Evolutionary conservation across 495 filamentous ascomycete species (phyloP), one percentile per base, ranked within the genome.

Genomic region (Aspergillus haitiensis): DNA sequence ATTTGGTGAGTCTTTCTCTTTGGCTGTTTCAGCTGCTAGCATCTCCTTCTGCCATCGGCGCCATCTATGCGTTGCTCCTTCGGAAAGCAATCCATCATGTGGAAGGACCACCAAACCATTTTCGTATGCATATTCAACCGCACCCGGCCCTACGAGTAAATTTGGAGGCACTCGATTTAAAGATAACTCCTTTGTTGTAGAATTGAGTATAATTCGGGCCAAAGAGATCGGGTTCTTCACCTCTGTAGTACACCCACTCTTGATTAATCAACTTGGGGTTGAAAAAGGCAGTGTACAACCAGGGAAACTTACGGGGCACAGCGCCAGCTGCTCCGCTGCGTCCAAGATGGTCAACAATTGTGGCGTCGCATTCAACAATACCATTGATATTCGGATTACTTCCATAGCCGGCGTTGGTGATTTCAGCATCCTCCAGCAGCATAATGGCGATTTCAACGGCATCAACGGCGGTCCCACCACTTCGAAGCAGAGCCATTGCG

Each of bases 331-430:
- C 94, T 57, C 94, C 94, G 72, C 93, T 97, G 64, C 91, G 85
- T 10, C 94, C 94, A 47, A 85, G 77, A 67, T 97, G 90, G 67
- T 98, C 92, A 39, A 98, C 87, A 39, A 98, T 84, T 0, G 90
- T 90, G 36, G 94, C 95, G 74, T 98, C 94, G 66, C 92, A 92
- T 69, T 98, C 95, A 27, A 97, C 94, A 13, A 85, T 83, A 3
- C 94, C 94, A 62, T 97, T 88, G 52, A 93, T 86, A 48, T 87
- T 84, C n/a, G 97, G 74, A 66, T 98, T 98, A 75, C 95, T 98
- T 35, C 95, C 95, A 65, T 88, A 97, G 13, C 95, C 94, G 13
- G 93, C 88, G 72, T 98, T 98, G 21, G 95, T 98, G 66, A 98
- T 96, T 63, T 96, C 91, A 47, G 87, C 85, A 67, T 98, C 90